A percentile compares a stretch with the other conserved stretches of the same genome.
Evolutionary conservation across 1,284 basidiomycete genomes (phyloP).

Genomic region (Ganoderma meredithae): DNA sequence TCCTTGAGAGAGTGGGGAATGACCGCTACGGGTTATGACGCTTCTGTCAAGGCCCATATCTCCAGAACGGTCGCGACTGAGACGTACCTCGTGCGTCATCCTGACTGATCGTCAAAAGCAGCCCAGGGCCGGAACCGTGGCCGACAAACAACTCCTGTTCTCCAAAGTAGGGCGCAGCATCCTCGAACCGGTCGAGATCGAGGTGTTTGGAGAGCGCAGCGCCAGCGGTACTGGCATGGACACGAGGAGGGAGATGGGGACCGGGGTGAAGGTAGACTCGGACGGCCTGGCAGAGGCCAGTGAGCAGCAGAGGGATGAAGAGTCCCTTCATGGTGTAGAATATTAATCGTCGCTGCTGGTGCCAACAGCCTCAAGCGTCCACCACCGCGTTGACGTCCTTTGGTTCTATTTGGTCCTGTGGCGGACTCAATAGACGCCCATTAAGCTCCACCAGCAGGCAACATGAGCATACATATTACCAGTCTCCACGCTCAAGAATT

Average conservation of each 20-base stretch:
- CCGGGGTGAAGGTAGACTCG: constrained; percentile 58
- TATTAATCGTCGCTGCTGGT: constrained; percentile 20
- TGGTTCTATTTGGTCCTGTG: constrained; percentile 19
- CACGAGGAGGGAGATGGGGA: constrained; percentile 42
- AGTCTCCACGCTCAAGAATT: no score
- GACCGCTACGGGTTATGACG: constrained; percentile 48
- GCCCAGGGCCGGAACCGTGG: constrained; percentile 54
- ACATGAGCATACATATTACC: no score
- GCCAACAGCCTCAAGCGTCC: constrained; percentile 10
- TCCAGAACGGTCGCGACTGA: not conserved
- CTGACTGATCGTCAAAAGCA: constrained; percentile 66
- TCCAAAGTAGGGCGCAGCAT: constrained; percentile 37
- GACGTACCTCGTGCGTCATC: constrained; percentile 62
- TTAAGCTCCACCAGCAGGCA: no score
- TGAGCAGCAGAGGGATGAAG: constrained; percentile 39
- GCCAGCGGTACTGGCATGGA: constrained; percentile 63
- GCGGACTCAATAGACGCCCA: not conserved
- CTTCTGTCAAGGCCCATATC: not conserved
- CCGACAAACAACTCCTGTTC: constrained; percentile 62
- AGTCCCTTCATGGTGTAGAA: constrained; percentile 40
- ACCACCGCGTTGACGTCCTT: constrained; percentile 22
- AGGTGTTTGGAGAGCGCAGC: constrained; percentile 71
- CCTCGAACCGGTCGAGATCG: constrained; percentile 70
- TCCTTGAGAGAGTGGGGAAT: constrained; percentile 55
- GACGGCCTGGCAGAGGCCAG: constrained; percentile 49